Evolutionary conservation across 2,329 filamentous ascomycete species (phyloP).

Genomic region (Fusarium sp.): DNA sequence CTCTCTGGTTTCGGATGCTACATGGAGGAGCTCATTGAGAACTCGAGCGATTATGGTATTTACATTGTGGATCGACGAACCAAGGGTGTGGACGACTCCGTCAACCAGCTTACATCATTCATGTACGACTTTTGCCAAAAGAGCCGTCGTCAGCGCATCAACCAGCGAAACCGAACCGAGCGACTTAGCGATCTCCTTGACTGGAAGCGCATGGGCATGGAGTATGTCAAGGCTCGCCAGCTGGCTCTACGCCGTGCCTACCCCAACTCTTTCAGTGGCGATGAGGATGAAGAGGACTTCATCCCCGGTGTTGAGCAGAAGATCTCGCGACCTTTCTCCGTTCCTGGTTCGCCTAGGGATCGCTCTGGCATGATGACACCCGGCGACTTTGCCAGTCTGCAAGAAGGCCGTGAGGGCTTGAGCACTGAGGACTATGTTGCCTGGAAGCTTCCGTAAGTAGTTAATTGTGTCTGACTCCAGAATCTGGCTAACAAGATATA

Average conservation of each 20-base stretch:
- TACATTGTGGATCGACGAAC: slow-evolving; percentile 97
- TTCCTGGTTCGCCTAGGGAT: slow-evolving; percentile 92
- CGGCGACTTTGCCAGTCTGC: slow-evolving; percentile 95
- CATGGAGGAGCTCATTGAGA: slow-evolving; percentile 99
- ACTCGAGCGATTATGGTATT: slow-evolving; percentile 97
- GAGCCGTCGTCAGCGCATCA: slow-evolving; percentile 96
- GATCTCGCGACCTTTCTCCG: slow-evolving; percentile 93
- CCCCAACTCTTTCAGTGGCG: slow-evolving; percentile 83
- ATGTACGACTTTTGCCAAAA: slow-evolving; percentile 97
- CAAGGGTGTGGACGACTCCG: slow-evolving; percentile 97
- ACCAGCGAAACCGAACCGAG: slow-evolving; percentile 97
- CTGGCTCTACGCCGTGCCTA: slow-evolving; percentile 92
- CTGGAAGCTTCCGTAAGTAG: slow-evolving; percentile 95
- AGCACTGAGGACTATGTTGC: slow-evolving; percentile 98
- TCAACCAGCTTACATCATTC: slow-evolving; percentile 87
- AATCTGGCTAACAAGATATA: slow-evolving; percentile 33
- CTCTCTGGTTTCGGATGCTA: slow-evolving; percentile 98
- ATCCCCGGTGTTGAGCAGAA: slow-evolving; percentile 95
- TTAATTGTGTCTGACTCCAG: background rate
- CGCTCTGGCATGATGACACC: slow-evolving; percentile 98
- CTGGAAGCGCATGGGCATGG: slow-evolving; percentile 99
- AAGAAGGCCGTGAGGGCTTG: slow-evolving; percentile 92
- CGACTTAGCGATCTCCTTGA: slow-evolving; percentile 93
- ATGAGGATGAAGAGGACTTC: slow-evolving; percentile 87
- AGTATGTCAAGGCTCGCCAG: slow-evolving; percentile 98